Evolutionary conservation across 495 filamentous ascomycete genomes (phyloP), one percentile per base, ranked within the genome.

Genomic region (Aspergillus funiculosus): DNA sequence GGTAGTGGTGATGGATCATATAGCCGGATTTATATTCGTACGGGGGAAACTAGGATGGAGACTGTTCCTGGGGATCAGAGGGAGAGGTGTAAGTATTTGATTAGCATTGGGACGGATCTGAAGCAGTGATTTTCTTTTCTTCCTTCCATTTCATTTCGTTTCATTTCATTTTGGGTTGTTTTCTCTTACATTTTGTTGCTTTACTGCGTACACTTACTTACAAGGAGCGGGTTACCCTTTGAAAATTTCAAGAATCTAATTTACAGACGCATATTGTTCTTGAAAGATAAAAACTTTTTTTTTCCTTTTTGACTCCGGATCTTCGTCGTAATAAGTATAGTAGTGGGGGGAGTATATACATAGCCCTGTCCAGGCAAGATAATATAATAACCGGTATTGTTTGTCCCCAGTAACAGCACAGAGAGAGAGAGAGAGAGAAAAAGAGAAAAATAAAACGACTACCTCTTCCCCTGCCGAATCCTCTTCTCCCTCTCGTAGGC

Each of bases 401-500:
- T 14, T 29, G 40, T 30, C 32, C 25, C 48, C 47, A 32, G 35
- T 50, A 41, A 34, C 19, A 30, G 34, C 19, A 21, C 15, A 31
- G 18, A 36, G 5, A 26, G 17, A 13, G 6, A 35, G 36, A 42
- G 11, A 30, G 9, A 24, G 28, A 35, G 5, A 41, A 21, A 20
- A 44, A 35, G 14, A 17, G 9, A 26, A 43, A 40, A 26, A 38
- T 9, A 31, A 36, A 14, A n/a, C n/a, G n/a, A n/a, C 15, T 36
- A 46, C 67, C 57, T 75, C 74, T 75, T 84, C 69, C 75, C 79
- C 60, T 76, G 76, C 48, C 81, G 76, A 63, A 67, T 62, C 61
- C 77, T 77, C 75, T 83, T 91, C 73, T 87, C 88, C 48, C 85
- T 74, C 64, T 89, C 90, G 76, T 96, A 97, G 42, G 75, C 78